These are phyloP conservation scores for Juglanconis sp. DNA, from an alignment of 2,329 filamentous ascomycete genomes.

Conservation along the genomic window DNA sequence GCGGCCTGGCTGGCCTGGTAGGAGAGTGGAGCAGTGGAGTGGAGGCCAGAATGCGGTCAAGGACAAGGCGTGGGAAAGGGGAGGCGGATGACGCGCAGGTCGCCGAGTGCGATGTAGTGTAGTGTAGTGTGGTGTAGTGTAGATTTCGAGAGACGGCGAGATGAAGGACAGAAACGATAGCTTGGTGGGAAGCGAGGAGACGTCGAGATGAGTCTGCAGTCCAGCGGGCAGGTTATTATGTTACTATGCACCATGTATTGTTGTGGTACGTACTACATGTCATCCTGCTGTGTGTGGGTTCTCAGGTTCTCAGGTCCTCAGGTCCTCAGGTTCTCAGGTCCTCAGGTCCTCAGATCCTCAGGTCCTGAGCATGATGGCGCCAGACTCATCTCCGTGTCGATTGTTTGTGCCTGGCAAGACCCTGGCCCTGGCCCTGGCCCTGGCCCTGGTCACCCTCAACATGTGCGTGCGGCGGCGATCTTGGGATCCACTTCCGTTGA, in stretches of 20 bases:
- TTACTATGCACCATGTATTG: no score
- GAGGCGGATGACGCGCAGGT: conserved; percentile 15
- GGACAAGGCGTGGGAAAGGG: conserved; percentile 14
- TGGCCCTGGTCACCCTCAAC: background rate
- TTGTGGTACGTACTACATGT: no score
- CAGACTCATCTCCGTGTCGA: conserved; percentile 14
- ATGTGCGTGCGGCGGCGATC: conserved; percentile 4
- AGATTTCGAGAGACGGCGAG: no score
- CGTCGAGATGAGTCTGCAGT: no score
- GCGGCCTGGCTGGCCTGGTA: background rate
- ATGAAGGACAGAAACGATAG: no score
- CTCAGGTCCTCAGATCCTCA: background rate
- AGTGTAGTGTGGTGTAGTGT: background rate
- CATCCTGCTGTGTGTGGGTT: no score
- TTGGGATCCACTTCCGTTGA: conserved; percentile 10
- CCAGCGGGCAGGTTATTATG: no score
- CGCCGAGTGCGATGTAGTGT: background rate
- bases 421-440: background rate
- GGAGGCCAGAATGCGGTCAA: conserved; percentile 16
- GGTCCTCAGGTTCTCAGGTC: background rate
- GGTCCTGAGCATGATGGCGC: conserved; percentile 11
- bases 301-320: no score
- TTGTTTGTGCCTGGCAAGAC: conserved; percentile 1
- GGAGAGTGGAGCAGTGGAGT: conserved; percentile 14
- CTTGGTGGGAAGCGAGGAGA: no score